Evolutionary conservation across 2,329 filamentous ascomycete species (phyloP).

Genomic region (Fusarium sp.): DNA sequence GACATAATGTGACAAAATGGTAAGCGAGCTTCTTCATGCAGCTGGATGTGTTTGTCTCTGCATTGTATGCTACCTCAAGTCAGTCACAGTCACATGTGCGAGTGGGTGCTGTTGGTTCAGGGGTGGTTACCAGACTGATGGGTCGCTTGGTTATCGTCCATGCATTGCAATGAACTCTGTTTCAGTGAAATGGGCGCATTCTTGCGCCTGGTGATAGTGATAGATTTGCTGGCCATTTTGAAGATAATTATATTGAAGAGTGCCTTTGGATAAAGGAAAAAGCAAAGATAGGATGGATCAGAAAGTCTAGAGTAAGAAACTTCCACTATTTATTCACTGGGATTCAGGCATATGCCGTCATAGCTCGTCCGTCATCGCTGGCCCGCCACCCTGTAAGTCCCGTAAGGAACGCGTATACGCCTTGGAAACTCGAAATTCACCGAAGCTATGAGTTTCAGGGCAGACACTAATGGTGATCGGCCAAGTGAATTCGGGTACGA

Average conservation of each 20-base stretch:
- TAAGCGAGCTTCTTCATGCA: conserved; percentile 23
- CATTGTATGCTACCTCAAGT: conserved; percentile 17
- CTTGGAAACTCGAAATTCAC: neutral
- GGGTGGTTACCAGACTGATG: conserved; percentile 27
- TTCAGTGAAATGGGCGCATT: neutral
- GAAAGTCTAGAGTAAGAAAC: neutral
- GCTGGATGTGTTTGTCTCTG: neutral
- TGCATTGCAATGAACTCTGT: neutral
- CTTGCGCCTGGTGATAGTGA: conserved; percentile 8
- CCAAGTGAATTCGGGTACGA: neutral
- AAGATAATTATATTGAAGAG: neutral
- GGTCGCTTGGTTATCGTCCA: neutral
- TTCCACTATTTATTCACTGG: conserved; percentile 16
- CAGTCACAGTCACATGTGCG: conserved; percentile 19
- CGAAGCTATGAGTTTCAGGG: conserved; percentile 12
- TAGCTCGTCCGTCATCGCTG: neutral
- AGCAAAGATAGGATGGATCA: neutral
- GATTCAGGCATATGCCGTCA: neutral
- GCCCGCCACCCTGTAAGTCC: neutral
- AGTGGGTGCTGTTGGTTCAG: conserved; percentile 8
- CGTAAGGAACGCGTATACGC: neutral
- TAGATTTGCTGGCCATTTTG: conserved; percentile 16
- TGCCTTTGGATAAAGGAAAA: neutral
- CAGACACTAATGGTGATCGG: conserved; percentile 7
- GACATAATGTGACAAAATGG: conserved; percentile 27